phyloP scores from a whole-genome alignment of 768 basidiomycete species.

The Filobasidium wieringae region DNA sequence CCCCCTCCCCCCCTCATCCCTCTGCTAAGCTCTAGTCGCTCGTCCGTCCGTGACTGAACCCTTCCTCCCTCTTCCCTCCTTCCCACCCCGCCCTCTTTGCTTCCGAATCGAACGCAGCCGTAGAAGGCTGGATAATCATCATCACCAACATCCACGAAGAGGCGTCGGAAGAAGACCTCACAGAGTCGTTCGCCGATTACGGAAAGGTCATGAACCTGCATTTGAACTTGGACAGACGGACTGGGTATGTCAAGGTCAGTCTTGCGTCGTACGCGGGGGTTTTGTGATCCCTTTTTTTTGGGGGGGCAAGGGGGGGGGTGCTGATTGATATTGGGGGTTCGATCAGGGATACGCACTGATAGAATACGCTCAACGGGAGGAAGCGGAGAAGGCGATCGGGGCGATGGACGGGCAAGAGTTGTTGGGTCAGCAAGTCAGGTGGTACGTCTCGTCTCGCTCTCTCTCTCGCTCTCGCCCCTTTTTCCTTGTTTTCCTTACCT shows the following conservation, averaged over 20 bases:
- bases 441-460: slow-evolving; percentile 24
- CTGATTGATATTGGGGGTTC: not conserved
- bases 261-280: not conserved
- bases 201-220: slow-evolving; percentile 97
- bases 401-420: slow-evolving; percentile 70
- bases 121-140: slow-evolving; percentile 97
- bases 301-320: not conserved
- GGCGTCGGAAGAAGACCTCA: slow-evolving; percentile 91
- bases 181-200: slow-evolving; percentile 89
- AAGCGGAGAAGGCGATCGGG: slow-evolving; percentile 88
- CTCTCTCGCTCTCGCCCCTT: not conserved
- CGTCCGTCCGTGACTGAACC: not conserved
- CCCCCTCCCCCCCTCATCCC: not conserved
- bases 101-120: slow-evolving; percentile 48
- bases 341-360: slow-evolving; percentile 97
- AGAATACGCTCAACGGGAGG: slow-evolving; percentile 89
- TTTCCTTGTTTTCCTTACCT: not conserved
- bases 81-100: not conserved
- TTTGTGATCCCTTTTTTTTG: not conserved
- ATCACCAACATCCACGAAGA: slow-evolving; percentile 97
- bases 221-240: slow-evolving; percentile 88
- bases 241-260: slow-evolving; percentile 91
- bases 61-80: not conserved
- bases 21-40: not conserved
- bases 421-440: slow-evolving; percentile 74